Percentiles rank a stretch among this genome's conserved stretches.
These are phyloP conservation scores for Musa schizocarpa DNA, from an alignment of 176 grass and related monocot species.

Conservation along the genomic window DNA sequence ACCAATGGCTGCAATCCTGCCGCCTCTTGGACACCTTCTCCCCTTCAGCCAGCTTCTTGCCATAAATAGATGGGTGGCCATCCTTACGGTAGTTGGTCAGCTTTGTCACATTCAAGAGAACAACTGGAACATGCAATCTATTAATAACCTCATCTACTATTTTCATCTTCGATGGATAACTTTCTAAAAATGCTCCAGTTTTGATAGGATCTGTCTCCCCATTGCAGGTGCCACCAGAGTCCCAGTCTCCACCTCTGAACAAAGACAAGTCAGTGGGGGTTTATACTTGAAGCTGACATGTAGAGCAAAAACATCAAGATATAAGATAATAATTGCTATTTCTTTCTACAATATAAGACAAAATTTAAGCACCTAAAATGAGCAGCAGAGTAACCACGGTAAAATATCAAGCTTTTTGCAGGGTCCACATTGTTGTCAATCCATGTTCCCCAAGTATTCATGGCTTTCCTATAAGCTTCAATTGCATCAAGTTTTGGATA, in stretches of 20 bases:
- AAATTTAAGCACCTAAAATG: constrained; percentile 54
- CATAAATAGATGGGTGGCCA: constrained; percentile 63
- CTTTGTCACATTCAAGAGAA: constrained; percentile 63
- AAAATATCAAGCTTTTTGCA: constrained; percentile 49
- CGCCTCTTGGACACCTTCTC: constrained; percentile 52
- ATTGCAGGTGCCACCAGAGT: constrained; percentile 84
- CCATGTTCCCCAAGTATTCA: constrained; percentile 77
- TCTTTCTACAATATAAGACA: not conserved
- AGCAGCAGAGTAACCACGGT: constrained; percentile 82
- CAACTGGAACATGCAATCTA: constrained; percentile 59
- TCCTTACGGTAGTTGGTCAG: constrained; percentile 78
- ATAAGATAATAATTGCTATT: too few species aligned
- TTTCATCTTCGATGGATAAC: constrained; percentile 72
- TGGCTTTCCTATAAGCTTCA: constrained; percentile 64
- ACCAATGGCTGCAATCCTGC: constrained; percentile 97
- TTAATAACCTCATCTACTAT: constrained; percentile 54
- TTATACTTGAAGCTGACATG: not conserved
- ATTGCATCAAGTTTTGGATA: constrained; percentile 62
- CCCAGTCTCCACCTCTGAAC: constrained; percentile 71
- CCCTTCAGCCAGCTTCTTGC: constrained; percentile 23
- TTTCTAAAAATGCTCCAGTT: constrained; percentile 43
- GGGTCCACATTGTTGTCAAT: constrained; percentile 72
- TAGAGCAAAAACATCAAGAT: too few species aligned
- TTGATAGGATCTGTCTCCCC: constrained; percentile 57
- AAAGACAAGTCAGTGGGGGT: not conserved